Evolutionary conservation across 495 filamentous ascomycete genomes (phyloP), one percentile per base, ranked within the genome.

Genomic region (Annulohypoxylon moriforme): DNA sequence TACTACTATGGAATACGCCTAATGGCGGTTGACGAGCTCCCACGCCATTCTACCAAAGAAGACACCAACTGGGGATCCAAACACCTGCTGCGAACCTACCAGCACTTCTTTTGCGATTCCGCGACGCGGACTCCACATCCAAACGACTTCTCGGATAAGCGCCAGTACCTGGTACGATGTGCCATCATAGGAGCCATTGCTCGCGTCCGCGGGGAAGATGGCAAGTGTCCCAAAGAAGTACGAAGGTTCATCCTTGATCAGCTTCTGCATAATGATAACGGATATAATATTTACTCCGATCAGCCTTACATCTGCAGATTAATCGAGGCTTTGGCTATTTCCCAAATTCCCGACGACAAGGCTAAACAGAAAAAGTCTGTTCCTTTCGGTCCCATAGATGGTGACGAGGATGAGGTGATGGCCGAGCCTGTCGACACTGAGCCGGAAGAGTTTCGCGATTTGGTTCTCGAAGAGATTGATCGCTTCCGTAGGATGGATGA

Each of bases 1-100:
- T 99, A 99, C 76, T 99, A 94, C 78, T 90, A 96, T 75, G 94
- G 94, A 14, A 94, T 99, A 55, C 92, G 96, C 20, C 88, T 89
- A 7, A 88, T 93, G 79, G 96, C 96, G 14, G 90, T 91, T 22
- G 85, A 88, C 25, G 89, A 89, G 42, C 83, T 99, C 25, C 85
- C 91, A 4, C 91, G 87, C 57, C 91, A 93, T 75, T 93, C 91
- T 8, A 66, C 53, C 0, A 67, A 78, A 22, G 76, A 77, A 6
- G 16, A 77, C 90, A 29, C 80, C 91, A 34, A 72, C 94, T 90
- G 89, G 22, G 96, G 96, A 10, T 79, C 92, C 34, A 90, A 87
- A 49, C 96, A 99, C 78, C 88, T 99, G 1, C 86, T 92, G 71
- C 91, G 91, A 75, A 89, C 90, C 1, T 98, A 94, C 75, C 89